Conservation (phyloP, 2,329 filamentous ascomycete genomes). For the Pyricularia sp. region DNA sequence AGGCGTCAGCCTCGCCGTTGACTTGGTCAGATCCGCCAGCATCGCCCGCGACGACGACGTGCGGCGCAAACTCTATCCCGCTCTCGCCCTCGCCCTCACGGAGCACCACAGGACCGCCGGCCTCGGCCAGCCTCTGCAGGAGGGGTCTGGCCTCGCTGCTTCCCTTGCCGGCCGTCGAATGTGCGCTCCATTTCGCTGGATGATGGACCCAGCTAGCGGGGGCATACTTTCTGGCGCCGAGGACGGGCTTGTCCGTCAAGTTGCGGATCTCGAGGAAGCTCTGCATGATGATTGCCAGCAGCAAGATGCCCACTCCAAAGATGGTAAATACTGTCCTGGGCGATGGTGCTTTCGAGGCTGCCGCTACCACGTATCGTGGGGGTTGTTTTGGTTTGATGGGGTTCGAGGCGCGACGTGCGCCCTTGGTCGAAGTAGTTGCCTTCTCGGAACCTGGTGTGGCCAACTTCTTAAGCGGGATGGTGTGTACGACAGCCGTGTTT, state of each 20-base stretch:
- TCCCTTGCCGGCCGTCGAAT: neutral
- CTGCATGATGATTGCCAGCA: constrained; percentile 50
- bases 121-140: constrained; percentile 1
- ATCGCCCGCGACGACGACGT: constrained; percentile 6
- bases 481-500: constrained; percentile 69
- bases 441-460: constrained; percentile 19
- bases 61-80: constrained; percentile 2
- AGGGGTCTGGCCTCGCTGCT: neutral
- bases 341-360: constrained; percentile 39
- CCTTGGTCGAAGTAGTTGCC: neutral
- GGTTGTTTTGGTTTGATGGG: constrained; percentile 22
- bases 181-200: constrained; percentile 2
- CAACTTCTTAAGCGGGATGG: constrained; percentile 50
- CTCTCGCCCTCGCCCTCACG: constrained; percentile 9
- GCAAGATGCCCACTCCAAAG: constrained; percentile 41
- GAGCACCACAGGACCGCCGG: constrained; percentile 10
- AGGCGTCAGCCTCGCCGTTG: constrained; percentile 32
- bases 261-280: constrained; percentile 52
- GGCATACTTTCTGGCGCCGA: constrained; percentile 43
- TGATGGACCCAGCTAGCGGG: constrained; percentile 26
- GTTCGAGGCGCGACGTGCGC: neutral
- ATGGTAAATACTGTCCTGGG: constrained; percentile 37
- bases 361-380: constrained; percentile 57
- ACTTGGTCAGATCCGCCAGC: constrained; percentile 10
- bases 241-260: constrained; percentile 34